phyloP scores from a whole-genome alignment of 2,329 filamentous ascomycete genomes.

The Sclerotinia spermophila region DNA sequence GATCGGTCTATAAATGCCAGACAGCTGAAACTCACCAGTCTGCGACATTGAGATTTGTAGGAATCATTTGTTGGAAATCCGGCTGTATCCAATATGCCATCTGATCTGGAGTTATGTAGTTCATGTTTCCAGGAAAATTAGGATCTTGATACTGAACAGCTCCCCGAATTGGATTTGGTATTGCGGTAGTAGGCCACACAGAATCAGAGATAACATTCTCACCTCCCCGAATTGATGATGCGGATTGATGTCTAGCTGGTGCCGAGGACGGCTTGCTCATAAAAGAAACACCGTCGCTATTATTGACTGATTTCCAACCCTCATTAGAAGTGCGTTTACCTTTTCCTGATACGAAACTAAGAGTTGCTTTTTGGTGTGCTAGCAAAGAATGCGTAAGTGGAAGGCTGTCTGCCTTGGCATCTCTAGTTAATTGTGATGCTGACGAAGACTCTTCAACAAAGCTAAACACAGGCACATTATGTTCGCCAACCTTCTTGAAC shows the following conservation, averaged over 20 bases:
- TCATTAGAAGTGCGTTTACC: neutral
- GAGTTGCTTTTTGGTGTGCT: constrained; percentile 1
- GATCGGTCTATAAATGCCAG: neutral
- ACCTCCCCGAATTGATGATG: neutral
- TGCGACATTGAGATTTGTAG: neutral
- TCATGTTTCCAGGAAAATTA: neutral
- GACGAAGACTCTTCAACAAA: neutral
- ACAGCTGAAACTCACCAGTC: neutral
- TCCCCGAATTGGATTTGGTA: neutral
- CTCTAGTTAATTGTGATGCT: neutral
- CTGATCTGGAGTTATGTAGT: neutral
- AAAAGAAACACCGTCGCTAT: neutral
- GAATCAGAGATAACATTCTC: neutral
- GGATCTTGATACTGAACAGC: neutral
- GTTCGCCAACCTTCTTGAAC: neutral
- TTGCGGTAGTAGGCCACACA: neutral
- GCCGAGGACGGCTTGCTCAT: neutral
- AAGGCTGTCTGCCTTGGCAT: neutral
- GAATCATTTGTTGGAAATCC: constrained; percentile 10
- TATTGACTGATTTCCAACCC: too few species aligned
- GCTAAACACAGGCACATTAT: neutral
- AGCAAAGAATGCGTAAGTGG: neutral
- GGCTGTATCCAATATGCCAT: constrained; percentile 1
- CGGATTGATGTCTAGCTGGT: neutral
- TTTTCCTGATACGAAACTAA: neutral